A percentile compares a stretch with the other conserved stretches of the same genome.
These are phyloP conservation scores for Lactarius trivialis DNA, from an alignment of 768 basidiomycete species.

Conservation along the genomic window DNA sequence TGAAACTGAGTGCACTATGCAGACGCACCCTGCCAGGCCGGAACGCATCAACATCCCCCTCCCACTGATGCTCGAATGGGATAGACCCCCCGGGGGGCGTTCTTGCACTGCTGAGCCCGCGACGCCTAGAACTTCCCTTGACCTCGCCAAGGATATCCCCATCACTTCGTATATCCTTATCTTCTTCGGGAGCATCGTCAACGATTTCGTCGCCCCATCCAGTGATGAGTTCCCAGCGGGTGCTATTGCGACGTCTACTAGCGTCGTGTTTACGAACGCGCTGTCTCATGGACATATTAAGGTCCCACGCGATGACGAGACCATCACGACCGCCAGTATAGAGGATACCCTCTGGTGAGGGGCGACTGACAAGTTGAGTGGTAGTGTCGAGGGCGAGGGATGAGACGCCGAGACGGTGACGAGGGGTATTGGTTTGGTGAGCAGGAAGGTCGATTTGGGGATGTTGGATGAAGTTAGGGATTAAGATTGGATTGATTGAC, in stretches of 20 bases:
- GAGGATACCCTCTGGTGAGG: slow-evolving; percentile 74
- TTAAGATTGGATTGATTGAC: slow-evolving; percentile 59
- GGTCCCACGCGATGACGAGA: slow-evolving; percentile 81
- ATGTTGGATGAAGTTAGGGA: slow-evolving; percentile 30
- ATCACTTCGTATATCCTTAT: slow-evolving; percentile 54
- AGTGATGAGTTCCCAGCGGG: slow-evolving; percentile 75
- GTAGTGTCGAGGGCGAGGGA: slow-evolving; percentile 84
- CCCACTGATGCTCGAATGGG: slow-evolving; percentile 74
- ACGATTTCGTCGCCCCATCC: slow-evolving; percentile 72
- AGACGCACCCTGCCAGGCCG: slow-evolving; percentile 44
- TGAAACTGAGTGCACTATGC: not conserved
- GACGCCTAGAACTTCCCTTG: slow-evolving; percentile 32
- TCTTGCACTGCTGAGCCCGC: slow-evolving; percentile 30
- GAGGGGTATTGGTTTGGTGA: slow-evolving; percentile 20
- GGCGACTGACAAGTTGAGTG: slow-evolving; percentile 63
- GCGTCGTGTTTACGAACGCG: slow-evolving; percentile 32
- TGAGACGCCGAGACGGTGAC: slow-evolving; percentile 81
- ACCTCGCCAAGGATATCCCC: slow-evolving; percentile 78
- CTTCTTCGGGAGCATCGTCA: slow-evolving; percentile 61
- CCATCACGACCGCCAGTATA: slow-evolving; percentile 91
- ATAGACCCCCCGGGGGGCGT: slow-evolving; percentile 28
- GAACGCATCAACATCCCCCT: slow-evolving; percentile 55
- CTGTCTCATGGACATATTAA: slow-evolving; percentile 56
- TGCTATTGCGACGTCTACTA: slow-evolving; percentile 24
- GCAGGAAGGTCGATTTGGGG: not conserved